These are phyloP conservation scores for Tetrahymena thermophila DNA, from an alignment of 73 alveolate genomes.

Conservation along the genomic window DNA sequence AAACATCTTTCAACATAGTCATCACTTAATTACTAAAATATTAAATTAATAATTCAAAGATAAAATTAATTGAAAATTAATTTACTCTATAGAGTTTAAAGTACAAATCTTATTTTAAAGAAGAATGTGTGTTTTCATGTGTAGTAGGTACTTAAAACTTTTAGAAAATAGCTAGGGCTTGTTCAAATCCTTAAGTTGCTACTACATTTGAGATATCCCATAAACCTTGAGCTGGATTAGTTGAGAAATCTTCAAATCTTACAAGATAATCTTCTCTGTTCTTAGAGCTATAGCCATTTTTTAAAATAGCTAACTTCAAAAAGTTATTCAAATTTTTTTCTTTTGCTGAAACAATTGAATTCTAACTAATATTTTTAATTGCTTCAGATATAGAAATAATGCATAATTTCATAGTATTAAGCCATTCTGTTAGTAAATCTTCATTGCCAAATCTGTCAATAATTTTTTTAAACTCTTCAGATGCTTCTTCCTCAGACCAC, in stretches of 20 bases:
- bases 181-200: neutral
- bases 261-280: neutral
- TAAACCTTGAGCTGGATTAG: neutral
- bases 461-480: neutral
- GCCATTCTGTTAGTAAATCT: neutral
- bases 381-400: slow-evolving; percentile 3
- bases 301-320: neutral
- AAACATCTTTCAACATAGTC: slow-evolving; percentile 3
- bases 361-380: neutral
- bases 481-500: neutral
- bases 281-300: neutral
- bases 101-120: neutral
- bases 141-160: neutral
- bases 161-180: neutral
- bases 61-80: neutral
- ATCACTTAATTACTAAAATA: neutral
- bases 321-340: neutral
- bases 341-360: neutral
- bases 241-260: neutral
- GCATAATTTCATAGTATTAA: neutral
- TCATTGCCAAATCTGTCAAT: neutral
- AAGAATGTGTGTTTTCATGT: neutral
- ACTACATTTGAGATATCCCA: neutral
- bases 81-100: neutral
- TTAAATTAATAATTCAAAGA: neutral